Evolutionary conservation across 257 asterid genomes (phyloP), one percentile per base, ranked within the genome.

Genomic region (Fraxinus americana): DNA sequence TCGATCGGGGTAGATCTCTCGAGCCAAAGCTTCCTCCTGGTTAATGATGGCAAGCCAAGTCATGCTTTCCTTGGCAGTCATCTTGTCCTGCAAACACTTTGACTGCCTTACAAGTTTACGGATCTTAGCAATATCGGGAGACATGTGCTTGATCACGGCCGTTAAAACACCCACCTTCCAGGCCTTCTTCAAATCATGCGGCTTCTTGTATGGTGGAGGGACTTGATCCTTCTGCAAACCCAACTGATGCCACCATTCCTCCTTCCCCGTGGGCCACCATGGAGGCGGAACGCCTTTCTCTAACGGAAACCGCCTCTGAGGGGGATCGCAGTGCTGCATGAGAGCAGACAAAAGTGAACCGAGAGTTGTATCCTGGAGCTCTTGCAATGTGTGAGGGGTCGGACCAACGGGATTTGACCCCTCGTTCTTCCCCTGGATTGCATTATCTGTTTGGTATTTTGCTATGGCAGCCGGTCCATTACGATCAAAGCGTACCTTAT

Each of bases 271-370:
- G 3, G 97, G 98, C 98, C 98, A 92, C 98, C 98, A 91, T 7
- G 98, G 98, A 0, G 98, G 98, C 0, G 96, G 75, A 39, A 90
- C 89, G 0, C 98, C 98, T 71, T 89, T 93, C 86, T 93, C 98
- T 67, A 93, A 82, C 0, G 97, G 98, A 76, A 90, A 93, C 77
- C 95, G 86, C 78, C 98, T 86, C 85, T 93, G 98, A 13, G 98
- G 98, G 5, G 97, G 98, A 66, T 90, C 91, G 19, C 98, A 93
- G 77, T 92, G 98, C 80, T 91, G 97, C 97, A 93, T 93, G 12
- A 93, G 86, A 39, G 97, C 96, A 0, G 98, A 93, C 13, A 93
- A 70, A 67, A 93, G 79, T 0, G 98, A 93, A 1, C 98, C 97
- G 14, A 93, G 93, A 0, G 97, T 93, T 0, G 98, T 91, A 71